Evolutionary conservation across 2,329 filamentous ascomycete genomes (phyloP).

Genomic region (Colletotrichum sp.): DNA sequence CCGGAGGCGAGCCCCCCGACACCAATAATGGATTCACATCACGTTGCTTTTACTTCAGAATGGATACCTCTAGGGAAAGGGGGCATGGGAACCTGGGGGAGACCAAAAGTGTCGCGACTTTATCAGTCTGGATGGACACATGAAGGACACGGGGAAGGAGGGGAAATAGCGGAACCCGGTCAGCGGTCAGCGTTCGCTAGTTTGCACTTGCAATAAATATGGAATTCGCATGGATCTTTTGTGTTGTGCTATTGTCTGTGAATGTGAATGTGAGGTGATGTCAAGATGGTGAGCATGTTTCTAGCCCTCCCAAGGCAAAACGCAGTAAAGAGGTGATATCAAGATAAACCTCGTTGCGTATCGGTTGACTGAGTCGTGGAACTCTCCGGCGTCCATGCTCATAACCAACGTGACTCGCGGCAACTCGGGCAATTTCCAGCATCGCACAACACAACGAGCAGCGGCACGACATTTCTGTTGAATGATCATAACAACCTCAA

Average conservation of each 20-base stretch:
- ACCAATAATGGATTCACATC: not conserved
- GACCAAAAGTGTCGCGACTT: not conserved
- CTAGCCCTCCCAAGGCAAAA: too few relatives aligned
- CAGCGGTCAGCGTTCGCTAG: not conserved
- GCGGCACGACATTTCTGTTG: not conserved
- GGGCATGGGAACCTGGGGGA: not conserved
- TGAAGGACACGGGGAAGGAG: not conserved
- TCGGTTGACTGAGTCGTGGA: not conserved
- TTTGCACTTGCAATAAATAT: not conserved
- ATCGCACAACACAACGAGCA: not conserved
- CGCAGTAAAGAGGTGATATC: not conserved
- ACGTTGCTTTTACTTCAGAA: not conserved
- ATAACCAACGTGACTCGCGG: not conserved
- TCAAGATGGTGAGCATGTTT: too few relatives aligned
- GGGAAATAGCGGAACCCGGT: not conserved
- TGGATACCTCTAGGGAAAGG: not conserved
- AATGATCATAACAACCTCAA: not conserved
- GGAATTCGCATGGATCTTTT: accelerated
- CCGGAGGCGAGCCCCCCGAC: not conserved
- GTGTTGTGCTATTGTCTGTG: not conserved
- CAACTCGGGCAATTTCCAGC: not conserved
- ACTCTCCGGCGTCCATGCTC: not conserved
- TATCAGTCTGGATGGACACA: not conserved
- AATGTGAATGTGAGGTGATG: not conserved
- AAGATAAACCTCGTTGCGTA: not conserved